phyloP scores from a whole-genome alignment of 2,329 filamentous ascomycete genomes.

The Neophaeococcomyces aloes region DNA sequence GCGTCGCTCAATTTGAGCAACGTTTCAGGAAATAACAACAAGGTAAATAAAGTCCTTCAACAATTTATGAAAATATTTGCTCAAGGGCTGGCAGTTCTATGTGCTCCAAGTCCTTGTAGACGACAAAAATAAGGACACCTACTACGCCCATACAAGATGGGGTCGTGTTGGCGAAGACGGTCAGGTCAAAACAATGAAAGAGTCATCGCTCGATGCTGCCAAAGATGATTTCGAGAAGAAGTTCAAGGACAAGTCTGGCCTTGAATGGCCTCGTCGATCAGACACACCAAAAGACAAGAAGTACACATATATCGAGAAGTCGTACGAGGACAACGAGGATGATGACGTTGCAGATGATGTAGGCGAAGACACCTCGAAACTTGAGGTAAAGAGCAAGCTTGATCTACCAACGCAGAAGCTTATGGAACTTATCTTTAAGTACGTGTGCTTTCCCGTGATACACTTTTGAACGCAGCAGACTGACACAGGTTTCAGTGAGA shows the following conservation, averaged over 20 bases:
- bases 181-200: slow-evolving; percentile 31
- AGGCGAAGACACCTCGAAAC: slow-evolving; percentile 19
- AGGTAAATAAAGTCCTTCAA: too few species aligned
- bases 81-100: slow-evolving; percentile 1
- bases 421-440: slow-evolving; percentile 72
- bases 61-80: background rate
- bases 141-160: slow-evolving; percentile 64
- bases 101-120: slow-evolving; percentile 24
- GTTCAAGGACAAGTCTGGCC: slow-evolving; percentile 46
- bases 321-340: slow-evolving; percentile 59
- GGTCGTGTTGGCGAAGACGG: slow-evolving; percentile 58
- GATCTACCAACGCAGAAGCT: slow-evolving; percentile 52
- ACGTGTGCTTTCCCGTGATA: background rate
- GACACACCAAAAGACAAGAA: slow-evolving; percentile 44
- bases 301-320: slow-evolving; percentile 70
- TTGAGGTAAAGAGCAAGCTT: slow-evolving; percentile 47
- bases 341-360: slow-evolving; percentile 31
- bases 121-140: slow-evolving; percentile 29
- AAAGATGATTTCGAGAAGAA: slow-evolving; percentile 42
- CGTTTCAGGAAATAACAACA: slow-evolving; percentile 26
- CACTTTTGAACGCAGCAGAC: background rate
- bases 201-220: slow-evolving; percentile 30
- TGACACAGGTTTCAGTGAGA: slow-evolving; percentile 30
- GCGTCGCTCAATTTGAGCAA: slow-evolving; percentile 71
- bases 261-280: slow-evolving; percentile 39